A percentile compares a stretch with the other conserved stretches of the same genome.
Conservation (phyloP, 305 asterid genomes). For the Stenogyne calaminthoides region DNA sequence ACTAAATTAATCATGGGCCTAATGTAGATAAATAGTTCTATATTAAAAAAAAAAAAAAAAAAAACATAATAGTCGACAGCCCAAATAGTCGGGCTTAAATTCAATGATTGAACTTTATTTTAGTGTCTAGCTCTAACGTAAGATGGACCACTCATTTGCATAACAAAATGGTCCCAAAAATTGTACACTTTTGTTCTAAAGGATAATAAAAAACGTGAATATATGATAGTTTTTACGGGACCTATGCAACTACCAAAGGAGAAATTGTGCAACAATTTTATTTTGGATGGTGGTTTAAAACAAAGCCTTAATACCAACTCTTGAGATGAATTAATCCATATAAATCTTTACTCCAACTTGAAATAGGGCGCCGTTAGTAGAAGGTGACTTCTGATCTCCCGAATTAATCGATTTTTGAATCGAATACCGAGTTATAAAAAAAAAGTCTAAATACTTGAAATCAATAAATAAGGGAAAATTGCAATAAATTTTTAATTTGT, state of each 20-base stretch:
- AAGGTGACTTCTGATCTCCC: too few species aligned
- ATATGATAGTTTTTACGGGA: background rate
- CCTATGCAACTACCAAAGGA: background rate
- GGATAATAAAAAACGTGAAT: background rate
- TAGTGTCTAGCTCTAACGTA: background rate
- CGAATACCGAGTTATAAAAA: too few species aligned
- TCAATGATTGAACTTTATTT: constrained; percentile 16
- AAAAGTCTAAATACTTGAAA: background rate
- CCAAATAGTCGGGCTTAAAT: constrained; percentile 13
- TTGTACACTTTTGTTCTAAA: background rate
- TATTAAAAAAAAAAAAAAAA: too few species aligned
- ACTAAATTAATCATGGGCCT: too few species aligned
- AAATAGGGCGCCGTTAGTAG: too few species aligned
- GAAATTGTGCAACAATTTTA: background rate
- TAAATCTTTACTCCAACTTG: too few species aligned
- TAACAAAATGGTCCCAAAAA: constrained; percentile 23
- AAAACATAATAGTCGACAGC: background rate
- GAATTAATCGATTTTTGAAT: too few species aligned
- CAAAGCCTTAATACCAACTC: too few species aligned
- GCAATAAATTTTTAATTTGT: too few species aligned
- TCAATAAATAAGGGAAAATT: background rate
- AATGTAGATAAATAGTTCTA: too few species aligned
- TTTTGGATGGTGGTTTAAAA: background rate
- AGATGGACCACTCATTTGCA: constrained; percentile 29
- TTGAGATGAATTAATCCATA: too few species aligned